A percentile compares a stretch with the other conserved stretches of the same genome.
phyloP scores from a whole-genome alignment of 176 grass and related monocot species.

The Aegilops longissima region DNA sequence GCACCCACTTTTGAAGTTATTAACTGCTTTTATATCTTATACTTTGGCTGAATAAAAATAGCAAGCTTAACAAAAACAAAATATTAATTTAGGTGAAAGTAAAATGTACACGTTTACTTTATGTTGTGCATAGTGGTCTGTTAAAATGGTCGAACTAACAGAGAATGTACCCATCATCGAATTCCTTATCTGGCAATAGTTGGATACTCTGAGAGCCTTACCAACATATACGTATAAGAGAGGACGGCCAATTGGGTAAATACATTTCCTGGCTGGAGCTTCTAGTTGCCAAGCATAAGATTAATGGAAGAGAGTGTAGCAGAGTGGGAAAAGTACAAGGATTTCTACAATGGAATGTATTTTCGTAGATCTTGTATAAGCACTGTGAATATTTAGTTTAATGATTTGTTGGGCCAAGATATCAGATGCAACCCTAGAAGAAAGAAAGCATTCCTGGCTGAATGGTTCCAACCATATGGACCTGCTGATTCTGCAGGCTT shows the following conservation, averaged over 20 bases:
- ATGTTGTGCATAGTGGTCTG: not conserved
- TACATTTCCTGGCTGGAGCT: constrained; percentile 48
- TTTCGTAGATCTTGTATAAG: constrained; percentile 65
- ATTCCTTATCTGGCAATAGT: constrained; percentile 70
- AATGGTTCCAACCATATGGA: too few species aligned
- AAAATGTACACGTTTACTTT: not conserved
- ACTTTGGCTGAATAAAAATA: not conserved
- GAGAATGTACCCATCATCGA: constrained; percentile 73
- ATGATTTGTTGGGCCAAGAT: constrained; percentile 71
- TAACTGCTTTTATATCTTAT: not conserved
- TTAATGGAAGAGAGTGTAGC: constrained; percentile 65
- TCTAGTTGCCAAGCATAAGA: constrained; percentile 62
- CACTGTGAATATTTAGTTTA: constrained; percentile 71
- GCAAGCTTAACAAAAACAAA: not conserved
- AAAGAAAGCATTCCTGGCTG: too few species aligned
- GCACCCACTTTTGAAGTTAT: not conserved
- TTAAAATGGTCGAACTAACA: constrained; percentile 16
- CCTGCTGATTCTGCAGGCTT: too few species aligned
- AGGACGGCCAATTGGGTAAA: too few species aligned
- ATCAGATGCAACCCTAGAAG: constrained; percentile 47
- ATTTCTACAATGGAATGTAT: constrained; percentile 44
- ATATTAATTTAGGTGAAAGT: not conserved
- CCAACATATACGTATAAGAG: constrained; percentile 16
- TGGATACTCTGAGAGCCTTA: constrained; percentile 72
- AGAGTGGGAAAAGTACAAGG: constrained; percentile 75